A percentile compares a stretch with the other conserved stretches of the same genome.
Evolutionary conservation across 208 protist genomes (phyloP).

Genomic region (Willaertia magna): DNA sequence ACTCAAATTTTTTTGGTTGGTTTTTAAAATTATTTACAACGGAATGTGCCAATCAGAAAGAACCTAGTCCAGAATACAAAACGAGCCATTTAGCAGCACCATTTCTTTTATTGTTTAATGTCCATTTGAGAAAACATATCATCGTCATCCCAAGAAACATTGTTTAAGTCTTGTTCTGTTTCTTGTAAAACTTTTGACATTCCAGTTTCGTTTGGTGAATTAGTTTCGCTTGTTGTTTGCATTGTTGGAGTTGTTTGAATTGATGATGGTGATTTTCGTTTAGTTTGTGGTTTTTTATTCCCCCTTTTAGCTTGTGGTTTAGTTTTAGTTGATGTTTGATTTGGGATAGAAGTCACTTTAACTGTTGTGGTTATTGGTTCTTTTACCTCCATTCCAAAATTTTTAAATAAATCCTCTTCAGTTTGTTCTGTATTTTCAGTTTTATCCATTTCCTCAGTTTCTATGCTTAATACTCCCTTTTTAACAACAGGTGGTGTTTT

Average conservation of each 20-base stretch:
- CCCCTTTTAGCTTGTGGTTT: background rate
- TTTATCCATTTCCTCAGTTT: background rate
- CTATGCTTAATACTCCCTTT: background rate
- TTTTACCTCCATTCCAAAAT: background rate
- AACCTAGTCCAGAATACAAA: too few relatives aligned
- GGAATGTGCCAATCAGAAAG: too few relatives aligned
- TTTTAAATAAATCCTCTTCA: background rate
- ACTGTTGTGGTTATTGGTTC: background rate
- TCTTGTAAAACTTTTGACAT: background rate
- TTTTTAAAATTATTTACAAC: too few relatives aligned
- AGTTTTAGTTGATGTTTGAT: background rate
- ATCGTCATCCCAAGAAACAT: background rate
- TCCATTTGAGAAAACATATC: background rate
- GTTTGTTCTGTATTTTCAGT: background rate
- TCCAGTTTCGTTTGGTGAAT: background rate
- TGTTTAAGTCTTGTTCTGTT: background rate
- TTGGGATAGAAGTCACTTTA: background rate
- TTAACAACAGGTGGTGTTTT: background rate
- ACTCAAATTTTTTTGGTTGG: too few relatives aligned
- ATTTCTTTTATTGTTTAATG: background rate
- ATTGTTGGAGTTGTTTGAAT: background rate
- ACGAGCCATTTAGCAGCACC: too few relatives aligned
- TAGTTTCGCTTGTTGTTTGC: background rate
- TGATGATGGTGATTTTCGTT: background rate
- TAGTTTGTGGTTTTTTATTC: background rate